Percentiles rank a stretch among this genome's conserved stretches.
These are phyloP conservation scores for Penicillium sp. DNA, from an alignment of 2,329 filamentous ascomycete genomes.

Conservation along the genomic window DNA sequence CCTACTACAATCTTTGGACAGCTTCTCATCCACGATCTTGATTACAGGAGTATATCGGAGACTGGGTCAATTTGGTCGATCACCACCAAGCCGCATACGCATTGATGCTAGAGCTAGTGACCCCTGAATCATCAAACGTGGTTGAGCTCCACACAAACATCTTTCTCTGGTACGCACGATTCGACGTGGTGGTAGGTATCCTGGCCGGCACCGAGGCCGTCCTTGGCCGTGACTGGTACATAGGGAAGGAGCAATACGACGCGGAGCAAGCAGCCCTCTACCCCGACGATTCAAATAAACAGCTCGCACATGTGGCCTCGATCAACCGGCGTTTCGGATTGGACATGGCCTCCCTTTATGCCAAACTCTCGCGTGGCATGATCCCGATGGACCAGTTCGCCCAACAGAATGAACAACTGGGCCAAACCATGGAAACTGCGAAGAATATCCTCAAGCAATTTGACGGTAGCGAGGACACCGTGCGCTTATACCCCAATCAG, in stretches of 20 bases:
- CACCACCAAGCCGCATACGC: slow-evolving; percentile 89
- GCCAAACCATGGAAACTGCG: slow-evolving; percentile 44
- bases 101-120: slow-evolving; percentile 76
- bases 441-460: slow-evolving; percentile 62
- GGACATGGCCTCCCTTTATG: slow-evolving; percentile 78
- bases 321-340: slow-evolving; percentile 71
- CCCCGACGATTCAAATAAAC: slow-evolving; percentile 65
- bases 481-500: slow-evolving; percentile 63
- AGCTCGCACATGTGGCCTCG: slow-evolving; percentile 67
- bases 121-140: slow-evolving; percentile 71
- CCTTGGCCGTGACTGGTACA: slow-evolving; percentile 78
- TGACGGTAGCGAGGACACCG: slow-evolving; percentile 61
- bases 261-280: slow-evolving; percentile 58
- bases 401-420: slow-evolving; percentile 60
- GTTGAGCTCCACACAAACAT: slow-evolving; percentile 71
- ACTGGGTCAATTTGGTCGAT: slow-evolving; percentile 91
- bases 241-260: slow-evolving; percentile 64
- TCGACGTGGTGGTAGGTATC: slow-evolving; percentile 81
- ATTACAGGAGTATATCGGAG: slow-evolving; percentile 84
- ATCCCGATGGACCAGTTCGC: slow-evolving; percentile 67
- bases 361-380: slow-evolving; percentile 64
- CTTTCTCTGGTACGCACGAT: slow-evolving; percentile 85
- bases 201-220: slow-evolving; percentile 77
- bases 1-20: not conserved
- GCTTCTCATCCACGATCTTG: not conserved